phyloP scores from a whole-genome alignment of 208 protist species.

The Kentomonas sorsogonicus region DNA sequence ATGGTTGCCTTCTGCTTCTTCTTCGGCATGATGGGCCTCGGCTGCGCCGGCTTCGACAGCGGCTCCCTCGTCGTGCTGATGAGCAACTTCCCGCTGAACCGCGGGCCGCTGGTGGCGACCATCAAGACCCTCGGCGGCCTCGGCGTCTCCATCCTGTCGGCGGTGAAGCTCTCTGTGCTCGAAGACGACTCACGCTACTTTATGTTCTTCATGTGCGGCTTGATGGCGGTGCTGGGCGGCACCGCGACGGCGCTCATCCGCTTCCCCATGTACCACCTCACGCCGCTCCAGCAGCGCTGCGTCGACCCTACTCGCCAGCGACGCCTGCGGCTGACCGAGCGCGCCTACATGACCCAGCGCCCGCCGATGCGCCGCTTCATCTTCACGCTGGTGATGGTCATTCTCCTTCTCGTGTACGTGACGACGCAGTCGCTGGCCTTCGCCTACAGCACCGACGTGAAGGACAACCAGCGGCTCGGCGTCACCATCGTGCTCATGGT shows the following conservation, averaged over 20 bases:
- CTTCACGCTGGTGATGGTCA: slow-evolving; percentile 30
- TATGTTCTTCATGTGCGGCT: slow-evolving; percentile 52
- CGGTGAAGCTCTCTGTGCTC: slow-evolving; percentile 50
- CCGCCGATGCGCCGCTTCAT: slow-evolving; percentile 52
- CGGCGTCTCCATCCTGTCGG: slow-evolving; percentile 46
- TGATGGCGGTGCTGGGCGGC: slow-evolving; percentile 20
- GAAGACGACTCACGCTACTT: slow-evolving; percentile 15
- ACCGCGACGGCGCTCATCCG: slow-evolving; percentile 28
- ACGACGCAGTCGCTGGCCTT: slow-evolving; percentile 33
- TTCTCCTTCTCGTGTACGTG: slow-evolving; percentile 52
- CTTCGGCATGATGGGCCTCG: slow-evolving; percentile 33
- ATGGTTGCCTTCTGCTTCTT: slow-evolving; percentile 30
- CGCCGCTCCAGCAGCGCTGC: slow-evolving; percentile 27
- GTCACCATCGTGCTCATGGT: slow-evolving; percentile 38
- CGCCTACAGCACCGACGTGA: slow-evolving; percentile 20
- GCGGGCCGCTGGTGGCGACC: slow-evolving; percentile 42
- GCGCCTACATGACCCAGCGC: slow-evolving; percentile 46
- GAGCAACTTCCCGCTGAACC: slow-evolving; percentile 43
- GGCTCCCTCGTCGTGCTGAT: slow-evolving; percentile 37
- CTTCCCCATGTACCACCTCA: slow-evolving; percentile 56
- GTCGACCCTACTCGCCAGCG: slow-evolving; percentile 11
- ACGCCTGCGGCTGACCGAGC: slow-evolving; percentile 18
- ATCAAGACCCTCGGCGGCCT: slow-evolving; percentile 69
- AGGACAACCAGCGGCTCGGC: slow-evolving; percentile 1
- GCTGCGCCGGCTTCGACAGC: slow-evolving; percentile 44